Percentiles rank a stretch among this genome's conserved stretches.
Conservation (phyloP, 345 rosid species). For the Salix udensis region DNA sequence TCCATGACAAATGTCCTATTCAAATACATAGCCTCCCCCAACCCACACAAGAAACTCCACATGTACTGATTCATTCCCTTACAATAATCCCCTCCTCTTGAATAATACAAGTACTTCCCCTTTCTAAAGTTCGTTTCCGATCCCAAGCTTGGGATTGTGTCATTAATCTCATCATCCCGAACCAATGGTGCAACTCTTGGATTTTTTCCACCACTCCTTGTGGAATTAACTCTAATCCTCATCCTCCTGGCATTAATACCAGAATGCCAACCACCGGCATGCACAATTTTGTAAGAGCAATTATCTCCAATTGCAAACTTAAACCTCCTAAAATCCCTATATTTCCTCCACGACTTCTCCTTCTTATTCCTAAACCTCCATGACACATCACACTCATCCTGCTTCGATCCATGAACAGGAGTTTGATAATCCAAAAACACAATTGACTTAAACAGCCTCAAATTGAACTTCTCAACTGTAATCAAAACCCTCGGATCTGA, state of each 20-base stretch:
- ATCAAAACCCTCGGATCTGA: slow-evolving; percentile 72
- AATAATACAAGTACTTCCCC: slow-evolving; percentile 81
- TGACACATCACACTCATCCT: slow-evolving; percentile 78
- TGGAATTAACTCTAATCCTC: slow-evolving; percentile 8
- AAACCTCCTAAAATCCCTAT: slow-evolving; percentile 89
- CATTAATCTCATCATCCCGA: slow-evolving; percentile 29
- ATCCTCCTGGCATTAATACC: slow-evolving; percentile 73
- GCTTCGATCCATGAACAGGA: slow-evolving; percentile 66
- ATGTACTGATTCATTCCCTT: slow-evolving; percentile 91
- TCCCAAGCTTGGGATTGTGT: slow-evolving; percentile 27
- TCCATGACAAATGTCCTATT: slow-evolving; percentile 92
- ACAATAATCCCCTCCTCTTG: slow-evolving; percentile 86
- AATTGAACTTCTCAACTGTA: slow-evolving; percentile 72
- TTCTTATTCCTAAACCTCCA: slow-evolving; percentile 93
- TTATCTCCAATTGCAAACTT: slow-evolving; percentile 57
- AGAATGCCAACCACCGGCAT: slow-evolving; percentile 76
- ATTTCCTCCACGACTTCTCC: slow-evolving; percentile 93
- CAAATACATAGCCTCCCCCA: slow-evolving; percentile 92
- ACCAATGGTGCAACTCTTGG: slow-evolving; percentile 11
- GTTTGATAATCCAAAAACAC: slow-evolving; percentile 73
- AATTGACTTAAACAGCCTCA: slow-evolving; percentile 63
- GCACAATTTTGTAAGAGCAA: slow-evolving; percentile 56
- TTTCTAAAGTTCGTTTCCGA: slow-evolving; percentile 45
- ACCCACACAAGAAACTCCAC: slow-evolving; percentile 96
- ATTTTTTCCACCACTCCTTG: slow-evolving; percentile 8